Conservation (phyloP, 768 basidiomycete species). For the Kwoniella sp. region DNA sequence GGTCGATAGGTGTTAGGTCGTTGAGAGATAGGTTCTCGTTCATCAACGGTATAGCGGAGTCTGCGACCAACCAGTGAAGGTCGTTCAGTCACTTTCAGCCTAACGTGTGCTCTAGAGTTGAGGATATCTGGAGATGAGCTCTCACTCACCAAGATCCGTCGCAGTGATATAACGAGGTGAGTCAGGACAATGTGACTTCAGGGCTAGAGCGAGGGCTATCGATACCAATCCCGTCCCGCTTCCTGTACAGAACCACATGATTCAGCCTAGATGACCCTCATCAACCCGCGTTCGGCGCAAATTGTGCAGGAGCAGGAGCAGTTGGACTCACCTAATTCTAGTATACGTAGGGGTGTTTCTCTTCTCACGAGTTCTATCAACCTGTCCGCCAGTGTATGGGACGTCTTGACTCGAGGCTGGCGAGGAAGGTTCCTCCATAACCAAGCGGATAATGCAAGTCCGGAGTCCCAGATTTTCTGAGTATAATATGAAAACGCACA, state of each 20-base stretch:
- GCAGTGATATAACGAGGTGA: conserved; percentile 58
- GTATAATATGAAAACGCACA: no score
- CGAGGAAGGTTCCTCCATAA: conserved; percentile 54
- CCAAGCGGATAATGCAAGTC: conserved; percentile 82
- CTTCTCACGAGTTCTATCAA: conserved; percentile 16
- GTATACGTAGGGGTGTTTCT: conserved; percentile 56
- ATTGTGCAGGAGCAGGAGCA: no score
- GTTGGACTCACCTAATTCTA: conserved; percentile 72
- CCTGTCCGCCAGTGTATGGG: conserved; percentile 1
- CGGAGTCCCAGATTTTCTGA: conserved; percentile 97
- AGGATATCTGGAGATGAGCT: no score
- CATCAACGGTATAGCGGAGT: conserved; percentile 77
- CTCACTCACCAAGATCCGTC: conserved; percentile 71
- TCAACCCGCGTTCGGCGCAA: no score
- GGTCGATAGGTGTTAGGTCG: conserved; percentile 3
- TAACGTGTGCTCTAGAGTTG: no score
- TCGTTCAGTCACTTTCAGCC: no score
- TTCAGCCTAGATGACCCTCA: no score
- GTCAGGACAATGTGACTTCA: conserved; percentile 27
- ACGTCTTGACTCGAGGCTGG: neutral
- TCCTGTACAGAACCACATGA: conserved; percentile 58
- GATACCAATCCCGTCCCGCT: conserved; percentile 84
- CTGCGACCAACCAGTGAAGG: no score
- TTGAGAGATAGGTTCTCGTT: conserved; percentile 65
- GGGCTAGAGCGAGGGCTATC: conserved; percentile 63